Base-by-base conservation (phyloP, 371 early-diverging fungal genomes). In the Hamiltosporidium tvaerminnensis region DNA sequence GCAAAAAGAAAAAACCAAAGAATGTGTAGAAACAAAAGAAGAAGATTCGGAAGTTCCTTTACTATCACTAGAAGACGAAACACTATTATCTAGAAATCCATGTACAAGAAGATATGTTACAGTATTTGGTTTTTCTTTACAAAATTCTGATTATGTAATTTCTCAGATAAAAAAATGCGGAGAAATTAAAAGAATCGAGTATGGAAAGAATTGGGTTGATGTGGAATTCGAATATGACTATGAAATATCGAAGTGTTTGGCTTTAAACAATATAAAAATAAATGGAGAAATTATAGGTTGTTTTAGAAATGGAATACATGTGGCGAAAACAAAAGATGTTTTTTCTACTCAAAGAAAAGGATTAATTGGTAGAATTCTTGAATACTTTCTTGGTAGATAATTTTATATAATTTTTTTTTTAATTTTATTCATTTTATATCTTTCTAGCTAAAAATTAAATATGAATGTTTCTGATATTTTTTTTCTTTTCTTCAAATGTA, bases 201-300 rank as follows among this genome's bases (percentile, higher is more conserved):
- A 77, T 38, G 77, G 77, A 35, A 67, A 63, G 47, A 77, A 77
- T 54, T 77, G 69, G 67, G 59, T 77, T 39, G 66, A 70, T 60
- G 72, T 77, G 34, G 49, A 63, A 36, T 68, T 57, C 50, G 66
- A 69, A 33, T 50, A 57, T 35, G 64, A 67, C 14, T 67, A 67
- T 4, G 32, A 48, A 23, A 62, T 69, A 30, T 59, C 62, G 10
- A 52, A 32, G 48, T 64, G 65, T 12, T 53, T 70, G 9, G 44
- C 49, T 31, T 54, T 72, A 10, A 74, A 66, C 53, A 63, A 53
- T 0, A 4, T 10, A 1, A 66, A 61, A 12, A 38, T 74, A 30
- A 72, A 72, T 54, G 77, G 72, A 9, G 77, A 77, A 53, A 77
- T 77, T 59, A 66, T 77, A 12, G 77, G 77, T 10, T 68, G 68